Percentiles rank a stretch among this genome's conserved stretches.
These are phyloP conservation scores for Mortierella sp. DNA, from an alignment of 371 early-diverging fungal species.

Conservation along the genomic window DNA sequence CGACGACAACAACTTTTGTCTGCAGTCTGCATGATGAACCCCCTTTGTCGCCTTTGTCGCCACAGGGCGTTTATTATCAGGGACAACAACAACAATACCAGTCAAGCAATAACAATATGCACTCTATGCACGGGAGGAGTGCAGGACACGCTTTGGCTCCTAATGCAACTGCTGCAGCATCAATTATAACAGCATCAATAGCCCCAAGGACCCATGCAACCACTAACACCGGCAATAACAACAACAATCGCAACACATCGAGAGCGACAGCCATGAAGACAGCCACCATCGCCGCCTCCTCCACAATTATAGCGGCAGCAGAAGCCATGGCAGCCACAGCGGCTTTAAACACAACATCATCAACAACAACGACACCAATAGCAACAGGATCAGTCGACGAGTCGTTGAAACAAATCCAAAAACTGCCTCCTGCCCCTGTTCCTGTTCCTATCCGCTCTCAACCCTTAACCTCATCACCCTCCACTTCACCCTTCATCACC, in stretches of 20 bases:
- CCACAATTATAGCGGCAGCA: neutral
- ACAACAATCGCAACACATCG: neutral
- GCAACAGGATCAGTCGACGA: neutral
- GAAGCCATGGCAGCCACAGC: neutral
- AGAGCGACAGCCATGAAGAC: neutral
- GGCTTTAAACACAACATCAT: neutral
- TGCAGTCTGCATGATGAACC: slow-evolving; percentile 3
- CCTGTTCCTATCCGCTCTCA: neutral
- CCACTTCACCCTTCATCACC: neutral
- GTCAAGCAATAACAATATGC: neutral
- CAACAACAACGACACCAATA: neutral
- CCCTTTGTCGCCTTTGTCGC: slow-evolving; percentile 12
- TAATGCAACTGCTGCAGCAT: neutral
- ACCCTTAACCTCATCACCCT: neutral
- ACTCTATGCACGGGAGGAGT: neutral
- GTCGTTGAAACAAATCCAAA: slow-evolving; percentile 7
- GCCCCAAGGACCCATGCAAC: neutral
- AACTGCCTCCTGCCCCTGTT: neutral
- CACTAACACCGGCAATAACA: neutral
- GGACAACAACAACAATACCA: neutral
- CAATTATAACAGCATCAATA: neutral
- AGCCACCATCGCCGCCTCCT: neutral
- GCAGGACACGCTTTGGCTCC: slow-evolving; percentile 2
- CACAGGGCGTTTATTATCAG: slow-evolving; percentile 6
- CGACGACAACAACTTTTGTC: neutral